Base-by-base conservation (phyloP, 1,139 yeast genomes). In the Saccharomycopsis crataegensis region DNA sequence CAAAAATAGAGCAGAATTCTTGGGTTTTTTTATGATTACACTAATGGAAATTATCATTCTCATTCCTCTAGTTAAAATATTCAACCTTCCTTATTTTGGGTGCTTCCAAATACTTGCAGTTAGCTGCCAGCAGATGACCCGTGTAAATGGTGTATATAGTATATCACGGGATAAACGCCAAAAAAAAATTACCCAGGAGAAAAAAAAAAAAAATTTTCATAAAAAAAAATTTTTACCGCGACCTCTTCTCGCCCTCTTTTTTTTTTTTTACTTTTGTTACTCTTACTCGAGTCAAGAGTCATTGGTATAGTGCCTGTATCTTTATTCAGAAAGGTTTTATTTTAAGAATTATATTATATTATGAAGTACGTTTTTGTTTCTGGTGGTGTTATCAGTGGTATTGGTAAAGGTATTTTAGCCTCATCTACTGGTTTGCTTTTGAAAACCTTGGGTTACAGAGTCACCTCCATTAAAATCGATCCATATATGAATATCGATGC, bases 291-390 rank as follows among this genome's bases (percentile, higher is more conserved):
- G n/a, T 40, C 17, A 40, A 7, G 43, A 14, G 43, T 40, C 43
- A 36, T 36, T 36, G 40, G 5, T 36, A 36, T n/a, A 36, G 40
- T 36, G 40, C 40, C n/a, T 11, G 40, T 36, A 36, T 36, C 11
- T 11, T 3, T n/a, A 36, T 36, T 36, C n/a, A 36, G 4, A 22
- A 22, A 22, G 28, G 28, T 22, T 22, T 22, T 22, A 22, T 22
- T 22, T 22, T 22, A 22, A 22, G 17, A 12, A 12, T 12, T 40
- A 12, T 12, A 14, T 43, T 32, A 28, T 43, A 43, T 43, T 32
- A 91, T 93, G 99, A 93, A 93, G 74, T 93, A 90, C 96, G 98
- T 93, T 66, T 96, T 93, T 65, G 99, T 93, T 51, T 91, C 98
- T 59, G 99, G 99, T 70, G 99, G 86, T 79, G 99, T 93, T 64